phyloP scores from a whole-genome alignment of 169 alveolate genomes.

The Ichthyophthirius multifiliis region DNA sequence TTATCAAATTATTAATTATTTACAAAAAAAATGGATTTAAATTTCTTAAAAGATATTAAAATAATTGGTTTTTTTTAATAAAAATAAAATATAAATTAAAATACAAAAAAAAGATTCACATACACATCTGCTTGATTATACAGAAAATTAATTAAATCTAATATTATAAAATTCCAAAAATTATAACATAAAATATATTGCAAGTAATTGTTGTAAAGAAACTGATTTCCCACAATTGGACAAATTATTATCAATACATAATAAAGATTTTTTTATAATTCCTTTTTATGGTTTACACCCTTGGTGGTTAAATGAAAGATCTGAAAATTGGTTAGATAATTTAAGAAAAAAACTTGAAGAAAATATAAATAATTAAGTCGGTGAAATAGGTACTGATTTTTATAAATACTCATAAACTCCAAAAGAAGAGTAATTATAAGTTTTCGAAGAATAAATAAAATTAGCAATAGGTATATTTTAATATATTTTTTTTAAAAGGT shows the following conservation, averaged over 20 bases:
- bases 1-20: too few relatives aligned
- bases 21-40: too few relatives aligned
- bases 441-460: not conserved
- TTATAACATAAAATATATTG: not conserved
- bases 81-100: too few relatives aligned
- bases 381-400: not conserved
- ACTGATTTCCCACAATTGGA: not conserved
- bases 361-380: not conserved
- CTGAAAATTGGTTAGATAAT: not conserved
- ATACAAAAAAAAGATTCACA: too few relatives aligned
- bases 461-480: slow-evolving; percentile 6
- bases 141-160: not conserved
- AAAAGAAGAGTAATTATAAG: not conserved
- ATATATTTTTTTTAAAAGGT: not conserved
- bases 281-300: not conserved
- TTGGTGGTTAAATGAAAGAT: slow-evolving; percentile 3
- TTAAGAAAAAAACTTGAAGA: not conserved
- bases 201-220: not conserved
- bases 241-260: not conserved
- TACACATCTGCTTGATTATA: not conserved
- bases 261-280: not conserved
- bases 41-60: too few relatives aligned
- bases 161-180: not conserved
- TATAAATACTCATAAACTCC: not conserved
- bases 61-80: too few relatives aligned